Base-by-base conservation (phyloP, 345 rosid species). In the Syzygium jambos region DNA sequence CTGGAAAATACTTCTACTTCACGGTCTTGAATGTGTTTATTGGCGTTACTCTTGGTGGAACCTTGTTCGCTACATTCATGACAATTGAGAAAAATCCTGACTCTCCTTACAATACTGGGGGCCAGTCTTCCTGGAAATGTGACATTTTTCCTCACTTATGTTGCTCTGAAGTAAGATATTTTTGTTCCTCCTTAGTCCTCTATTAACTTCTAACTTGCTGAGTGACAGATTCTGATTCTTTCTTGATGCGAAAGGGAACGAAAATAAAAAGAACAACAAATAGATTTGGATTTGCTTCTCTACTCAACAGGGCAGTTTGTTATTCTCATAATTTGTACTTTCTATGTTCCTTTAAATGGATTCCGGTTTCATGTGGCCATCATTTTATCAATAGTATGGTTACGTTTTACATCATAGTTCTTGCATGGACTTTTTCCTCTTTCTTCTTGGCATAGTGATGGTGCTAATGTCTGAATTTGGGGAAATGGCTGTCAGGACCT, bases 1-100 rank as follows among this genome's bases (percentile, higher is more conserved):
- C 99, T 0, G 98, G 98, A 51, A 97, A 97, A 86, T 97, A 93
- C 87, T 97, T 97, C 85, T 95, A 96, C 91, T 97, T 96, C 88
- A 89, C 88, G 0, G 93, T 95, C 41, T 86, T 97, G 86, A 95
- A 97, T 90, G 98, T 94, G 22, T 97, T 97, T 87, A 89, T 97
- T 51, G 99, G 99, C 49, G 98, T 97, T 56, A 95, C 98, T 3
- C 49, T 97, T 54, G 93, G 96, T 86, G 98, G 94, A 85, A 91
- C 98, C 53, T 85, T 96, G 88, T 95, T 94, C 78, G 46, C 63
- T 13, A 89, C 95, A 6, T 88, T 96, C 87, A 96, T 94, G 91
- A 29, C 6, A 3, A 90, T 94, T 21, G 85, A 94, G 90, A n/a
- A 93, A 15, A 1, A 92, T 52, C 95, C 97, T 0, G 89, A 91